phyloP scores from a whole-genome alignment of 306 rosid genomes.

The Malus fusca region DNA sequence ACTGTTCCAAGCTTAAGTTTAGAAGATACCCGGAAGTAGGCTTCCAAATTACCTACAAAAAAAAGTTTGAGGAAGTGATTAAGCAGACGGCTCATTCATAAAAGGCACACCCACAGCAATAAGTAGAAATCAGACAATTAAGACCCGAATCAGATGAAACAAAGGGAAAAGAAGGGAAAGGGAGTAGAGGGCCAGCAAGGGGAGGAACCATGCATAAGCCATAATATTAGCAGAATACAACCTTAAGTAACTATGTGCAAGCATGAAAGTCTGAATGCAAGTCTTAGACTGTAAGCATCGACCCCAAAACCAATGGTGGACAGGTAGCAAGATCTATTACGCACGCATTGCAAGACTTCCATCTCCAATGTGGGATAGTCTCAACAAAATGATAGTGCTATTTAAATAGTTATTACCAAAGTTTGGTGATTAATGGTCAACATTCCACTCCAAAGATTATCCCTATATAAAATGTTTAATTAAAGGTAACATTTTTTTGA shows the following conservation, averaged over 20 bases:
- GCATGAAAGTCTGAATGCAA: neutral
- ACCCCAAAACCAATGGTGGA: neutral
- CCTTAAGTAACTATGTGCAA: neutral
- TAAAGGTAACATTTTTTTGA: neutral
- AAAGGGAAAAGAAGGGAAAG: neutral
- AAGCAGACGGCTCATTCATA: slow-evolving; percentile 14
- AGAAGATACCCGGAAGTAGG: slow-evolving; percentile 60
- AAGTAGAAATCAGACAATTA: neutral
- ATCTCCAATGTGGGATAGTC: neutral
- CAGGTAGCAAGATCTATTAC: too few relatives aligned
- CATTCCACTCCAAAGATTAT: neutral
- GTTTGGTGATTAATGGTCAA: neutral
- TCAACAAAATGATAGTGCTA: neutral
- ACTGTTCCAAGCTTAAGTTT: slow-evolving; percentile 75
- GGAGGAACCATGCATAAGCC: neutral
- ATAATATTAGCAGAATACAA: neutral
- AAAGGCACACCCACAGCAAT: neutral
- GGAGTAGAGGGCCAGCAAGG: neutral
- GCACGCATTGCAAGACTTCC: too few relatives aligned
- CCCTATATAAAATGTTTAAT: neutral
- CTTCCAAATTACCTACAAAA: slow-evolving; percentile 58
- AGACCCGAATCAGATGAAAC: neutral
- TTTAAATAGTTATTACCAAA: too few relatives aligned
- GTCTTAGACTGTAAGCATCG: neutral
- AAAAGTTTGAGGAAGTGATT: slow-evolving; percentile 15